Conservation (phyloP, 1,284 basidiomycete species). For the Ustilago trichophora region DNA sequence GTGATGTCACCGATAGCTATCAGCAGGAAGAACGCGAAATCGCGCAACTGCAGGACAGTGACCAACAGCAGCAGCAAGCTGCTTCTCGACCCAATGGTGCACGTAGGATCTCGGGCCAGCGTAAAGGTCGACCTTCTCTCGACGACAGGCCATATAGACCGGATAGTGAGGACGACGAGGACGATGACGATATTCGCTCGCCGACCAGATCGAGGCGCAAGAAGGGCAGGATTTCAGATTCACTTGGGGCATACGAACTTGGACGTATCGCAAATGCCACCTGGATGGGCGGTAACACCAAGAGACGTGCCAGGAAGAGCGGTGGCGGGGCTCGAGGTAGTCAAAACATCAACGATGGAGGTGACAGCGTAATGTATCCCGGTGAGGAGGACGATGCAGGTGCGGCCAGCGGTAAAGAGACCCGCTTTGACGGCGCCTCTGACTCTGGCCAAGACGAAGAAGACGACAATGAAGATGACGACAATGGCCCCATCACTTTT, state of each 20-base stretch:
- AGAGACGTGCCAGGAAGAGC: conserved; percentile 8
- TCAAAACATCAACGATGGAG: conserved; percentile 7
- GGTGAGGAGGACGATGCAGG: conserved; percentile 20
- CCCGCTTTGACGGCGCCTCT: conserved; percentile 27
- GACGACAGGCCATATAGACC: conserved; percentile 30
- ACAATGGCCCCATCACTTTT: no score
- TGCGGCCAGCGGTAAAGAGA: conserved; percentile 39
- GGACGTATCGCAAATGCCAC: conserved; percentile 17
- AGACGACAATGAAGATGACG: background rate
- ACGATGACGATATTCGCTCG: conserved; percentile 24
- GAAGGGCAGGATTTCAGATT: conserved; percentile 22
- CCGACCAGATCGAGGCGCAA: conserved; percentile 8
- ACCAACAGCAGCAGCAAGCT: conserved; percentile 5
- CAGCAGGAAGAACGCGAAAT: conserved; percentile 34
- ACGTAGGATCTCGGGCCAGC: conserved; percentile 26
- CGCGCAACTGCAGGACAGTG: conserved; percentile 14
- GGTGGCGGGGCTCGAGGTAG: conserved; percentile 2
- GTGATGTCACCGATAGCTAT: conserved; percentile 30
- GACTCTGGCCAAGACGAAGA: no score
- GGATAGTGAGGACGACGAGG: conserved; percentile 23
- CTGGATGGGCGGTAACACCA: conserved; percentile 19
- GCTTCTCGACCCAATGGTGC: background rate
- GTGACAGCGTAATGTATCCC: conserved; percentile 5
- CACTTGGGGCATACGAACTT: conserved; percentile 1
- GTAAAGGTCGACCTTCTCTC: conserved; percentile 22